These are phyloP conservation scores for Acanthamoeba triangularis DNA, from an alignment of 208 protist genomes.

Conservation along the genomic window DNA sequence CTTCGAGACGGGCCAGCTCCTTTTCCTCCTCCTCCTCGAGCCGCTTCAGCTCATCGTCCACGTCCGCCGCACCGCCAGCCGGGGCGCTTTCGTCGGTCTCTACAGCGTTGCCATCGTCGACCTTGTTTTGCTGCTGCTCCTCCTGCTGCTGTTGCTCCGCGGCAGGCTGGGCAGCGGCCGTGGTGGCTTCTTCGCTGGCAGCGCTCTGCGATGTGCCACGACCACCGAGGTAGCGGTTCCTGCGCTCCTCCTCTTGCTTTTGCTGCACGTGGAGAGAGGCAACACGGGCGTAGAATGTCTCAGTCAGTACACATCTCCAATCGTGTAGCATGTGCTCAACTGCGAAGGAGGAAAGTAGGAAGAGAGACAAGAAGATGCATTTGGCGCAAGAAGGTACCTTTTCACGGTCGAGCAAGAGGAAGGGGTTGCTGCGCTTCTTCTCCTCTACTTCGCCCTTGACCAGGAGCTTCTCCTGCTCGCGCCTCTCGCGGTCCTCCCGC, in stretches of 20 bases:
- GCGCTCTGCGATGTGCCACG: neutral
- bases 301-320: neutral
- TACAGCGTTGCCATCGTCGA: neutral
- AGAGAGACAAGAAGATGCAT: neutral
- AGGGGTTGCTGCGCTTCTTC: constrained; percentile 57
- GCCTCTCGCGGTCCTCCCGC: neutral
- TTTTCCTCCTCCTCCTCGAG: constrained; percentile 49
- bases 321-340: neutral
- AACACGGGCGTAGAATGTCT: neutral
- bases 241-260: constrained; percentile 70
- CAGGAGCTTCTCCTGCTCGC: constrained; percentile 44
- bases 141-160: neutral
- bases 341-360: neutral
- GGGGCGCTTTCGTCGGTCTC: neutral
- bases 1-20: constrained; percentile 18
- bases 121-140: neutral
- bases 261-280: neutral
- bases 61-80: neutral
- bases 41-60: constrained; percentile 20
- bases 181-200: neutral
- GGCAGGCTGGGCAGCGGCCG: neutral
- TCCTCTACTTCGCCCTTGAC: constrained; percentile 42
- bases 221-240: constrained; percentile 24
- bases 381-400: neutral
- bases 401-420: constrained; percentile 61